Percentiles rank a stretch among this genome's conserved stretches.
phyloP scores from a whole-genome alignment of 2,329 filamentous ascomycete genomes.

The Lachnellula cervina region DNA sequence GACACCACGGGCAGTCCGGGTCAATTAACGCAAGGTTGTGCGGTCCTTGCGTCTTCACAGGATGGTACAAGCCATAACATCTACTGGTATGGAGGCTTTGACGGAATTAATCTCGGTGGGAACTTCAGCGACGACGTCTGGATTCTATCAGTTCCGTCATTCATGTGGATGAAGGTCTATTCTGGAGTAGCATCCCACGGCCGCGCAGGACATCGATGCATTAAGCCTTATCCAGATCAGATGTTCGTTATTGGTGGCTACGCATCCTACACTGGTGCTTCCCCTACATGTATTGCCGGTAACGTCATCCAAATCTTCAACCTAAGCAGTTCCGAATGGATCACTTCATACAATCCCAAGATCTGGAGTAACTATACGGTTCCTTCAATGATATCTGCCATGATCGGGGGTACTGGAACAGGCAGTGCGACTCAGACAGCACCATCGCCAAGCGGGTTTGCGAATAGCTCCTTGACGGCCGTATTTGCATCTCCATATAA shows the following conservation, averaged over 20 bases:
- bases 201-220: conserved; percentile 64
- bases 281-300: conserved; percentile 42
- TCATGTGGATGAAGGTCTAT: conserved; percentile 66
- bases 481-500: conserved; percentile 55
- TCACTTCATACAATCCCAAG: conserved; percentile 62
- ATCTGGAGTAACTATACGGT: conserved; percentile 63
- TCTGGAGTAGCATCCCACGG: conserved; percentile 45
- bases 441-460: conserved; percentile 56
- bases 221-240: conserved; percentile 65
- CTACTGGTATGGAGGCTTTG: conserved; percentile 73
- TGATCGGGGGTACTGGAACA: conserved; percentile 54
- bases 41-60: conserved; percentile 62
- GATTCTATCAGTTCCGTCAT: conserved; percentile 67
- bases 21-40: conserved; percentile 67
- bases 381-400: conserved; percentile 52
- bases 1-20: conserved; percentile 59
- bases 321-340: conserved; percentile 63
- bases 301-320: conserved; percentile 67
- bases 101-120: conserved; percentile 40
- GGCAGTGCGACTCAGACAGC: conserved; percentile 62
- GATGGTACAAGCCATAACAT: conserved; percentile 73
- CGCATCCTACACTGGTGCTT: conserved; percentile 29
- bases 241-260: conserved; percentile 69
- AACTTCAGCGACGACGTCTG: conserved; percentile 67
- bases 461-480: conserved; percentile 40